These are phyloP conservation scores for Luffa acutangula DNA, from an alignment of 306 rosid species.

Conservation along the genomic window DNA sequence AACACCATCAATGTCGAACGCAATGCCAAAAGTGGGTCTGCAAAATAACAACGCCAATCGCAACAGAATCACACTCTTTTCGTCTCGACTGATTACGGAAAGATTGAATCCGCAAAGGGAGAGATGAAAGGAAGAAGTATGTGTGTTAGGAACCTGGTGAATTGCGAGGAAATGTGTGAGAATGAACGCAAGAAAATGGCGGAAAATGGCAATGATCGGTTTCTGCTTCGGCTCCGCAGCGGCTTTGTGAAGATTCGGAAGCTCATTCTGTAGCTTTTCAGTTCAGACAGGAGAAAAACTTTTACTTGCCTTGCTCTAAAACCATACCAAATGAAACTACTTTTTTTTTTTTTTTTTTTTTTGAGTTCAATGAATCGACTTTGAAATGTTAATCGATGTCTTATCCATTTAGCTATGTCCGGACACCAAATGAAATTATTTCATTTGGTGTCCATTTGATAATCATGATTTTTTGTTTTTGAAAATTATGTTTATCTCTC, in stretches of 20 bases:
- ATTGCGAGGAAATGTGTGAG: slow-evolving; percentile 32
- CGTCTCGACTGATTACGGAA: background rate
- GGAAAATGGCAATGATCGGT: slow-evolving; percentile 10
- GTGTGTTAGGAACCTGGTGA: slow-evolving; percentile 30
- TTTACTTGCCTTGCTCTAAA: too few relatives aligned
- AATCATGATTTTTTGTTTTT: too few relatives aligned
- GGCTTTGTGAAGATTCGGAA: slow-evolving; percentile 35
- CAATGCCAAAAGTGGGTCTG: slow-evolving; percentile 61
- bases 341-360: too few relatives aligned
- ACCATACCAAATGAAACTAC: too few relatives aligned
- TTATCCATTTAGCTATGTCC: too few relatives aligned
- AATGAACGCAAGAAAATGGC: slow-evolving; percentile 25
- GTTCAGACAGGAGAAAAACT: background rate
- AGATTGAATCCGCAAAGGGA: background rate
- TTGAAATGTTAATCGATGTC: too few relatives aligned
- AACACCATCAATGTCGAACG: slow-evolving; percentile 96
- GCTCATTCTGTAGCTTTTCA: slow-evolving; percentile 26
- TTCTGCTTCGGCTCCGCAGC: slow-evolving; percentile 16
- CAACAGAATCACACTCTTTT: background rate
- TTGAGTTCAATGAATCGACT: too few relatives aligned
- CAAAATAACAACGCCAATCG: background rate
- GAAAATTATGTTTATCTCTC: too few relatives aligned
- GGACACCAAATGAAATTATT: too few relatives aligned
- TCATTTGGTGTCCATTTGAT: too few relatives aligned
- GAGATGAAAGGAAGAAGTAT: background rate